A percentile compares a stretch with the other conserved stretches of the same genome.
phyloP scores from a whole-genome alignment of 768 basidiomycete genomes.

The Tulasnella sp. region DNA sequence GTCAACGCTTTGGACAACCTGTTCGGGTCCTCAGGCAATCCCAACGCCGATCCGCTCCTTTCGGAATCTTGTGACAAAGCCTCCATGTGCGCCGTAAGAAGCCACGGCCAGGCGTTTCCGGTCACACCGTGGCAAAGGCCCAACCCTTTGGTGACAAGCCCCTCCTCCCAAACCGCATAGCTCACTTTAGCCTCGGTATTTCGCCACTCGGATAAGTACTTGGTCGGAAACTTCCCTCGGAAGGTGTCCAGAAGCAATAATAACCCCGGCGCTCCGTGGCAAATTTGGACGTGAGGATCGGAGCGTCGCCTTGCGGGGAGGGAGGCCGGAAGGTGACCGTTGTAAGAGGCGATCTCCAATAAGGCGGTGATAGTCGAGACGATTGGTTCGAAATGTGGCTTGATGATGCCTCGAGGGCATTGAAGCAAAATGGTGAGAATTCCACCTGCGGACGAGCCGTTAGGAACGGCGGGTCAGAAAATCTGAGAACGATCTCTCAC shows the following conservation, averaged over 20 bases:
- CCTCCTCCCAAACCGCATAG: constrained; percentile 29
- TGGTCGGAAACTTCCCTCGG: constrained; percentile 13
- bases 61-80: constrained; percentile 1
- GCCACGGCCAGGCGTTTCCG: constrained; percentile 31
- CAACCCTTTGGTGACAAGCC: constrained; percentile 28
- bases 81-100: constrained; percentile 15
- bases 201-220: background rate
- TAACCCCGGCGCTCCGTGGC: constrained; percentile 28
- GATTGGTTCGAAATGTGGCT: constrained; percentile 10
- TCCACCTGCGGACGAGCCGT: background rate
- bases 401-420: constrained; percentile 23
- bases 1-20: constrained; percentile 24
- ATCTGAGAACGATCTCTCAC: background rate
- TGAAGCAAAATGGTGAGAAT: constrained; percentile 29
- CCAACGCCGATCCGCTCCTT: background rate
- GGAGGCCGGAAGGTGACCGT: constrained; percentile 30
- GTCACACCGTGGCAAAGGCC: constrained; percentile 30
- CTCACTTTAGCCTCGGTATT: constrained; percentile 16
- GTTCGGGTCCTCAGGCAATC: background rate
- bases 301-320: constrained; percentile 24
- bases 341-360: constrained; percentile 7
- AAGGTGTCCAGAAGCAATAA: constrained; percentile 25
- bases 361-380: constrained; percentile 13
- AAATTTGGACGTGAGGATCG: constrained; percentile 29
- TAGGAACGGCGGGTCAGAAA: background rate